Base-by-base conservation (phyloP, 371 early-diverging fungal species). In the Cokeromyces recurvatus region DNA sequence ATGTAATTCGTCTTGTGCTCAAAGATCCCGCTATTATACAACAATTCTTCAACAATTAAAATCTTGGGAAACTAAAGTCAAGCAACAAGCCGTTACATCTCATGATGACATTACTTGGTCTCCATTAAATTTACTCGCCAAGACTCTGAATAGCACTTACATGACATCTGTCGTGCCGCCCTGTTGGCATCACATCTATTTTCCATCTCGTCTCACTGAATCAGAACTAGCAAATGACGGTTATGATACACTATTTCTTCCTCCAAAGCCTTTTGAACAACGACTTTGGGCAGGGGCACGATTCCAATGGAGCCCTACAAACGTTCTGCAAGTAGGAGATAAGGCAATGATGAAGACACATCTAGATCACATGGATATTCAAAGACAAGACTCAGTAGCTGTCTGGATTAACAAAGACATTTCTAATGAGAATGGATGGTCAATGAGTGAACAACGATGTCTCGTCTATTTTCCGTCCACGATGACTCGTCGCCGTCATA, bases 241-340 rank as follows among this genome's bases (percentile, higher is more conserved):
- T 1, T 91, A 90, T 57, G 85, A 85, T 47, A 66, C 75, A 23
- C 76, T 72, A 7, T 84, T 84, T 47, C 70, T 81, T 1, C 94
- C 94, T 1, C 93, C 94, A 0, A 62, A 57, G 6, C 90, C 91
- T 0, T 92, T 81, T 48, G 35, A 66, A 24, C 81, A 82, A 32
- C 83, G 94, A 1, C 81, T 94, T 79, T 94, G 93, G 93, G 92
- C 85, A 3, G 91, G 92, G 9, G 93, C 91, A 3, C 57, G 62
- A 12, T 66, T 92, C 15, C 67, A 70, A 27, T 89, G 76, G 64
- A 66, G 61, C 27, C 40, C 55, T 1, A 40, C 44, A 1, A 90
- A 91, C 44, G 75, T 78, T 4, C 59, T 92, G 17, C 45, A 67
- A 2, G 70, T 88, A 3, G 88, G 87, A 1, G 78, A 88, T 25